A percentile compares a stretch with the other conserved stretches of the same genome.
Evolutionary conservation across 768 basidiomycete species (phyloP).

Genomic region (Termitomyces sp.): DNA sequence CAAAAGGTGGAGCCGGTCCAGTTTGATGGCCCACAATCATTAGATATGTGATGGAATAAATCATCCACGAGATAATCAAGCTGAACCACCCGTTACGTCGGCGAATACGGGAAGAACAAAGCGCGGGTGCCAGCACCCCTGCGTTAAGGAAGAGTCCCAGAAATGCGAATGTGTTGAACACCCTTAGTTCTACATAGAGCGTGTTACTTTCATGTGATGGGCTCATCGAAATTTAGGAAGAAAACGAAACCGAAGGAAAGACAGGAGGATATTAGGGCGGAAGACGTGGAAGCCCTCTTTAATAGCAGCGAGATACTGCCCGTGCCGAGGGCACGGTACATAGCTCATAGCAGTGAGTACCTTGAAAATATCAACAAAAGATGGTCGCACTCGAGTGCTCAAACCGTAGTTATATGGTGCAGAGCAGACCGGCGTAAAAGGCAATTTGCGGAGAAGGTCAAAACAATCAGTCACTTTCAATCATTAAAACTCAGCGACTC

Average conservation of each 20-base stretch:
- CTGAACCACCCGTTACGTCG: conserved; percentile 10
- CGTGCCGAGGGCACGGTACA: no score
- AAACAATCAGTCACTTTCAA: background rate
- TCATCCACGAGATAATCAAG: conserved; percentile 17
- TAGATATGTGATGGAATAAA: conserved; percentile 20
- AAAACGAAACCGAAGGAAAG: background rate
- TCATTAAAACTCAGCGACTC: background rate
- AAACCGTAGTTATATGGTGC: no score
- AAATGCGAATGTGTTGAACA: conserved; percentile 6
- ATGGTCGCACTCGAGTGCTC: background rate
- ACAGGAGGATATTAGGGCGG: no score
- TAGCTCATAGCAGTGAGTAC: no score
- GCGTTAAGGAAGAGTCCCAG: conserved; percentile 6
- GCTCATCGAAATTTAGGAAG: background rate
- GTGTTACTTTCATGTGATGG: background rate
- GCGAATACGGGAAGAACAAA: conserved; percentile 11
- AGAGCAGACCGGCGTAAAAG: background rate
- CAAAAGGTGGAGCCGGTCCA: conserved; percentile 17
- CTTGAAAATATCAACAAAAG: no score
- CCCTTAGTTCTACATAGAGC: background rate
- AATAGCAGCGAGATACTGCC: no score
- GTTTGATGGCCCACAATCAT: conserved; percentile 18
- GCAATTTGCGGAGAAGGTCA: background rate
- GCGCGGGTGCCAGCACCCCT: conserved; percentile 4
- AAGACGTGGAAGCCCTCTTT: no score